phyloP scores from a whole-genome alignment of 2,329 filamentous ascomycete genomes.

The Elsinoe fawcettii region DNA sequence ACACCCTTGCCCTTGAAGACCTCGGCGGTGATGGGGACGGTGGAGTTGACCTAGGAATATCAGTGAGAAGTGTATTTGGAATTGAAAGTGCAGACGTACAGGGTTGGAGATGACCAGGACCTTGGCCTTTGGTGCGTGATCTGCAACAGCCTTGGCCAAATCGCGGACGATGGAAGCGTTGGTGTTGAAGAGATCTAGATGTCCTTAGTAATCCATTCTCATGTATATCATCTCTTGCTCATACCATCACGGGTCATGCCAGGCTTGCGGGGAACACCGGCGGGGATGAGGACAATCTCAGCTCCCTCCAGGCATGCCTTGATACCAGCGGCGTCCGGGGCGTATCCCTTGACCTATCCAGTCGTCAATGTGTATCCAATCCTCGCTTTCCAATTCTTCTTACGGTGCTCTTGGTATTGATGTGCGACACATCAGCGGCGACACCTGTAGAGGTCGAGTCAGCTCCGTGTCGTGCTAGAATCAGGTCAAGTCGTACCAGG shows the following conservation, averaged over 20 bases:
- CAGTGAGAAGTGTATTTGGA: conserved; percentile 16
- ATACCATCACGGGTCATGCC: conserved; percentile 95
- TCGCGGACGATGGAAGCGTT: conserved; percentile 99
- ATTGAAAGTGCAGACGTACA: conserved; percentile 39
- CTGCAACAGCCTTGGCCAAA: conserved; percentile 88
- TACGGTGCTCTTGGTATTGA: conserved; percentile 91
- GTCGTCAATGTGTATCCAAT: background rate
- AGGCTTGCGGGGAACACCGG: conserved; percentile 97
- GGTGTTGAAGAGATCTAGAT: conserved; percentile 93
- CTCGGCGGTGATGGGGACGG: conserved; percentile 94
- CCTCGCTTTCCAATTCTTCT: conserved; percentile 17
- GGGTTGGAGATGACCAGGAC: conserved; percentile 98
- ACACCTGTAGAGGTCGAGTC: conserved; percentile 56
- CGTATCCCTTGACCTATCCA: conserved; percentile 70
- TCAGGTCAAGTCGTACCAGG: conserved; percentile 60
- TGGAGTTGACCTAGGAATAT: conserved; percentile 72
- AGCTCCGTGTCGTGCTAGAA: background rate
- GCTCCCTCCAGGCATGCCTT: conserved; percentile 72
- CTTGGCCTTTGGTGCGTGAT: conserved; percentile 84
- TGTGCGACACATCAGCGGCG: conserved; percentile 94
- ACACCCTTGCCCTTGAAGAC: conserved; percentile 91
- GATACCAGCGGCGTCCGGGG: conserved; percentile 59
- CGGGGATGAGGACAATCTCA: conserved; percentile 94
- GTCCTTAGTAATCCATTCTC: background rate
- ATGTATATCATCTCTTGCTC: conserved; percentile 19